Base-by-base conservation (phyloP, 1,284 basidiomycete genomes). In the Ustilago trichophora region DNA sequence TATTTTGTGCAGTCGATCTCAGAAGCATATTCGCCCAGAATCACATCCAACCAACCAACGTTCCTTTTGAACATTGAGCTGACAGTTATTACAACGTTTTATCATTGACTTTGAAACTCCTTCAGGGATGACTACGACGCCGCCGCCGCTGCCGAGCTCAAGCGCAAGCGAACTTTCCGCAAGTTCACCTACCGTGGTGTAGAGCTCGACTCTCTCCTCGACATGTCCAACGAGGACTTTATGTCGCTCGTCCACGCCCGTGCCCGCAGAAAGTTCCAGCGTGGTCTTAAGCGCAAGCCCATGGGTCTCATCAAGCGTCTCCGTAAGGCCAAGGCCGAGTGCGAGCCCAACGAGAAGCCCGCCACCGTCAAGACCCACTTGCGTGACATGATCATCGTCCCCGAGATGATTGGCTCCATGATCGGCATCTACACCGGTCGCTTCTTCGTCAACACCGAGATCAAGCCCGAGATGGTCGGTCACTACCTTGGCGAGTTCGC, bases 221-320 rank as follows among this genome's bases (percentile, higher is more conserved):
- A 98, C 85, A 84, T 98, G 86, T 88, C 85, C 85, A 98, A 95
- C 82, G 95, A 98, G 84, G 77, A 81, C 59, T 82, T 83, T 64
- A 78, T 82, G 77, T 83, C 94, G 89, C 88, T 99, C 83, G 95
- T 99, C 75, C 95, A 98, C 84, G 93, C 95, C 75, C 94, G 96
- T 84, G 96, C 95, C 58, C 93, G 96, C 82, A 89, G 96, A 84
- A 92, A 94, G 84, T 98, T 99, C 90, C 91, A 93, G 85, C 92
- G 96, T 78, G 96, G 96, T 80, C 89, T 99, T 78, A 98, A 98
- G 87, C 91, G 94, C 85, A 90, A 90, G 84, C 95, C 96, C 48
- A 91, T 98, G 90, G 93, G 93, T 75, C 89, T 99, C 80, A 98
- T 99, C 84, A 98, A 98, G 88, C 98, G 98, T 85, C 88, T 99